phyloP scores from a whole-genome alignment of 306 rosid genomes.

The Rosa lucieae region DNA sequence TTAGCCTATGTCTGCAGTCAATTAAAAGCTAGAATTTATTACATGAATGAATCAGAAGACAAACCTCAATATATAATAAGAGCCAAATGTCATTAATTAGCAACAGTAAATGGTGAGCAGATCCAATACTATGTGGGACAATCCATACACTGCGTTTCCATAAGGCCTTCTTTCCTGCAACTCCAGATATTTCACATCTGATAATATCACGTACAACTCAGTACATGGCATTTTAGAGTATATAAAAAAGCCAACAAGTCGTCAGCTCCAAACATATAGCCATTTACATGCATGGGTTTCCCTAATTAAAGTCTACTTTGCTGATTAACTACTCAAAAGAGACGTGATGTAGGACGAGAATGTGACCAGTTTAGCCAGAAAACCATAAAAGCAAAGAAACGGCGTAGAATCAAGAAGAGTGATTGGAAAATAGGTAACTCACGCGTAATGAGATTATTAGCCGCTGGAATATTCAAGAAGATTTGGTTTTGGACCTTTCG shows the following conservation, averaged over 20 bases:
- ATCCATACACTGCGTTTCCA: conserved; percentile 84
- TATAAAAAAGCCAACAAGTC: neutral
- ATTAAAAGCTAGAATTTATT: conserved; percentile 19
- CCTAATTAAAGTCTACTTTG: neutral
- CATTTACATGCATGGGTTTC: neutral
- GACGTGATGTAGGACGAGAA: too few species aligned
- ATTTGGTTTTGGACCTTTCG: too few species aligned
- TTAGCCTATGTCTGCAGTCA: conserved; percentile 61
- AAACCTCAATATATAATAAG: conserved; percentile 13
- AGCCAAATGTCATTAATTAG: conserved; percentile 19
- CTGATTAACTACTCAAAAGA: neutral
- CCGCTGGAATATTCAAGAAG: too few species aligned
- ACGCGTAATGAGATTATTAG: too few species aligned
- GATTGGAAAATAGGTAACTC: too few species aligned
- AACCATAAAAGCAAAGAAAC: too few species aligned
- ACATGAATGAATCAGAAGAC: conserved; percentile 13
- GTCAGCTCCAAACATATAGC: neutral
- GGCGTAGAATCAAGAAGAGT: too few species aligned
- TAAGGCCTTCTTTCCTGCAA: conserved; percentile 79
- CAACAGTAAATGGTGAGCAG: conserved; percentile 89
- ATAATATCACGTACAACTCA: conserved; percentile 11
- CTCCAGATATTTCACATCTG: conserved; percentile 17
- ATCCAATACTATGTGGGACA: conserved; percentile 60
- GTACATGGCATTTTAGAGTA: neutral
- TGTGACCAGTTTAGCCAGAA: too few species aligned